Evolutionary conservation across 179 eudicot genomes (phyloP), one percentile per base, ranked within the genome.

Genomic region (Spergularia azorica): DNA sequence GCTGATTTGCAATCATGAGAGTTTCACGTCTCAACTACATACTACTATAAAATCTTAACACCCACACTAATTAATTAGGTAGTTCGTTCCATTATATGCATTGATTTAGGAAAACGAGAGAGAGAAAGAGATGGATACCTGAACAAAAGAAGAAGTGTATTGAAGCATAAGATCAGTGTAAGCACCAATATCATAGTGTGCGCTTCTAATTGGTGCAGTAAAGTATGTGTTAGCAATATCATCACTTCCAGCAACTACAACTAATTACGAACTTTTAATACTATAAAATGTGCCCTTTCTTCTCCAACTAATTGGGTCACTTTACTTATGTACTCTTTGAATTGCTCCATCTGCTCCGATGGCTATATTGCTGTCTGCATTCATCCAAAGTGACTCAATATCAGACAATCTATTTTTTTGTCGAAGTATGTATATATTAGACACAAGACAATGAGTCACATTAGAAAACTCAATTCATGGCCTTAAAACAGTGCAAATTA

Each of bases 171-270:
- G 81, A 76, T 80, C 50, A 26, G 80, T 54, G 72, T 93, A 92
- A 6, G 92, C 80, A 57, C 80, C 26, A 59, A 89, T 17, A 55
- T 90, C 86, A 16, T 88, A 90, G 1, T 86, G 80, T 5, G 61
- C 4, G 21, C 74, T 75, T 59, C 92, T 79, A 41, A 76, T n/a
- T 2, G 88, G 85, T 0, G 77, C 9, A 7, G 51, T 75, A 38
- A 83, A 94, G 36, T 94, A 94, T 62, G 93, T 92, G 64, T 90
- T 90, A 63, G 93, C 86, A 14, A 94, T 80, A 68, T 94, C 98
- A 57, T 90, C 87, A 14, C 87, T 89, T 48, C 98, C 93, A 0
- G 88, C 86, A 2, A 90, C 79, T 20, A n/a, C n/a, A n/a, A 92
- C 81, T 1, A 89, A 2, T 68, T 51, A 80, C 0, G 89, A 0